These are phyloP conservation scores for Trametes punicea DNA, from an alignment of 768 basidiomycete genomes.

Conservation along the genomic window DNA sequence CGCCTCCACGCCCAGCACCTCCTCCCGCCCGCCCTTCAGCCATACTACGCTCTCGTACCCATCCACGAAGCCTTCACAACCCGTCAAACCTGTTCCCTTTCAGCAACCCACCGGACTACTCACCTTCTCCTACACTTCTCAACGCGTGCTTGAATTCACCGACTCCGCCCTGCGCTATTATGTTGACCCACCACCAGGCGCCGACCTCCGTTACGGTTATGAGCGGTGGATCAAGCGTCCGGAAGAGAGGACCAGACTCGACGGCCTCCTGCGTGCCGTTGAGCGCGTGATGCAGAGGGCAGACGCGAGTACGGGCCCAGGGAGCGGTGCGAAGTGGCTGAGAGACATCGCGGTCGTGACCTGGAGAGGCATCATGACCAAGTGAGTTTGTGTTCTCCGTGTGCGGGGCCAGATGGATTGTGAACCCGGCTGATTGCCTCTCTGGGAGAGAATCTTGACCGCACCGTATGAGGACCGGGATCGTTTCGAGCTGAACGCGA, in stretches of 20 bases:
- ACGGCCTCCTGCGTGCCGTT: slow-evolving; percentile 61
- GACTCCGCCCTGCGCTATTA: slow-evolving; percentile 72
- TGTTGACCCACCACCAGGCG: slow-evolving; percentile 59
- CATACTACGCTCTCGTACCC: slow-evolving; percentile 23
- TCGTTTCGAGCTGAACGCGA: slow-evolving; percentile 79
- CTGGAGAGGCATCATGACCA: slow-evolving; percentile 86
- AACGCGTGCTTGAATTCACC: slow-evolving; percentile 56
- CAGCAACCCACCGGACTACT: slow-evolving; percentile 68
- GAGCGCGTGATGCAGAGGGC: slow-evolving; percentile 39
- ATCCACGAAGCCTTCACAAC: slow-evolving; percentile 1
- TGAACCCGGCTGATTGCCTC: neutral
- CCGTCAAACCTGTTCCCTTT: slow-evolving; percentile 40
- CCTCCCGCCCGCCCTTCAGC: neutral
- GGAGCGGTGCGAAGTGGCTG: slow-evolving; percentile 30
- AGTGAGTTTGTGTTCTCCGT: slow-evolving; percentile 42
- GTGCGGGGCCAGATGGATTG: too few relatives aligned
- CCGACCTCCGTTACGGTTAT: slow-evolving; percentile 68
- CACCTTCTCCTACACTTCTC: slow-evolving; percentile 68
- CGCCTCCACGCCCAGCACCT: neutral
- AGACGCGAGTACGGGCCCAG: slow-evolving; percentile 26
- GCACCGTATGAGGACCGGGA: slow-evolving; percentile 83
- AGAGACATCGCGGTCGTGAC: slow-evolving; percentile 55
- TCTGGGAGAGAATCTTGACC: slow-evolving; percentile 68
- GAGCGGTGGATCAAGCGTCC: slow-evolving; percentile 66
- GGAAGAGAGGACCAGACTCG: slow-evolving; percentile 66